These are phyloP conservation scores for Neltuma alba DNA, from an alignment of 306 rosid genomes.

Conservation along the genomic window DNA sequence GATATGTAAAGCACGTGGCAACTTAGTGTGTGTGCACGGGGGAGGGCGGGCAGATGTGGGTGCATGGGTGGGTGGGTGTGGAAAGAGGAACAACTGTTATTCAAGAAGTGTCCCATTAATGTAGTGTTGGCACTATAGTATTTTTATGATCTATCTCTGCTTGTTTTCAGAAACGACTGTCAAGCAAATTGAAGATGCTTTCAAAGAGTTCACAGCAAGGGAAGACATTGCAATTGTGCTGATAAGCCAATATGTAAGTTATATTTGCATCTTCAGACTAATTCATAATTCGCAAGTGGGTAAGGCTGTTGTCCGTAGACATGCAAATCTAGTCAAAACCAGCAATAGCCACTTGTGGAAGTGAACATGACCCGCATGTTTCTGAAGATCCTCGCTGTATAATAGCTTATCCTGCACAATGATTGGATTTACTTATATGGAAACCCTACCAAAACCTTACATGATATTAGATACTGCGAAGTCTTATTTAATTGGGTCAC, in stretches of 20 bases:
- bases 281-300: not conserved
- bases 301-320: not conserved
- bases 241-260: conserved; percentile 95
- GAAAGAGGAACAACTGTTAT: not conserved
- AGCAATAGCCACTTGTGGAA: conserved; percentile 15
- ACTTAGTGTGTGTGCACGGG: no score
- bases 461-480: not conserved
- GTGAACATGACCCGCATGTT: conserved; percentile 11
- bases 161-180: conserved; percentile 76
- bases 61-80: no score
- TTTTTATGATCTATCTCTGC: conserved; percentile 23
- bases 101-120: conserved; percentile 1
- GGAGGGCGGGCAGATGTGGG: no score
- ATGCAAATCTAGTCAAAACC: conserved; percentile 18
- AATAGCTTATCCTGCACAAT: not conserved
- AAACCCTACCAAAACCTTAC: not conserved
- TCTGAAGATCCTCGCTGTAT: not conserved
- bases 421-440: not conserved
- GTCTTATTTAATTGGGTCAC: not conserved
- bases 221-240: conserved; percentile 85
- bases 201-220: conserved; percentile 82
- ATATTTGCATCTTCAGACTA: not conserved
- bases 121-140: conserved; percentile 22
- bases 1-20: not conserved
- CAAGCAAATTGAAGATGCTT: conserved; percentile 91